A percentile compares a stretch with the other conserved stretches of the same genome.
These are phyloP conservation scores for Rhizopus delemar DNA, from an alignment of 371 early-diverging fungal genomes.

Conservation along the genomic window DNA sequence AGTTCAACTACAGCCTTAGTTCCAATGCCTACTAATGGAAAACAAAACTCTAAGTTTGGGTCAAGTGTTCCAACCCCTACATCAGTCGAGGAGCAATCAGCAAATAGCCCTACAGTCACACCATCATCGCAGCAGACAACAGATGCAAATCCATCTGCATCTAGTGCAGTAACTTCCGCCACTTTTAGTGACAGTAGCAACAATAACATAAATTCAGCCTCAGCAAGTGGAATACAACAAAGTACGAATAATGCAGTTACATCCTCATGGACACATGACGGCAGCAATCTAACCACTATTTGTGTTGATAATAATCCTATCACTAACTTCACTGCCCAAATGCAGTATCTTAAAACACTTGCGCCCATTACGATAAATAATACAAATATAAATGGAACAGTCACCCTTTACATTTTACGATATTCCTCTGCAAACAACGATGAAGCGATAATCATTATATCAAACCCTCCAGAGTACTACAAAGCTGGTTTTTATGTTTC, in stretches of 20 bases:
- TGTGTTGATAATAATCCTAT: not conserved
- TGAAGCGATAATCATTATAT: slow-evolving; percentile 10
- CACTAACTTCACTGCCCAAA: not conserved
- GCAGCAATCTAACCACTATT: not conserved
- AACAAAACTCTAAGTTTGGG: not conserved
- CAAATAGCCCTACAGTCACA: not conserved
- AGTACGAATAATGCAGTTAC: not conserved
- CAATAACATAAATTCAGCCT: not conserved
- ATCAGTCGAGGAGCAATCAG: not conserved
- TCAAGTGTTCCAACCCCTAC: not conserved
- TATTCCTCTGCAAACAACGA: slow-evolving; percentile 4
- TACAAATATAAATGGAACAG: not conserved
- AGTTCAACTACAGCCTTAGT: not conserved
- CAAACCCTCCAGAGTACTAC: not conserved
- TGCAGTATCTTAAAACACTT: not conserved
- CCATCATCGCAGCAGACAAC: not conserved
- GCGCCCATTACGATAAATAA: not conserved
- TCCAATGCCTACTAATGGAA: not conserved
- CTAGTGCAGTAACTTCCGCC: not conserved
- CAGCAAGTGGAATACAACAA: not conserved
- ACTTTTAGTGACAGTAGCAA: not conserved
- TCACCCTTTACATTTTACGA: slow-evolving; percentile 5
- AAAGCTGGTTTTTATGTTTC: slow-evolving; percentile 12
- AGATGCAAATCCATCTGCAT: not conserved
- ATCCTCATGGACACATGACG: not conserved